Evolutionary conservation across 2,329 filamentous ascomycete genomes (phyloP).

Genomic region (Neofusicoccum parvum): DNA sequence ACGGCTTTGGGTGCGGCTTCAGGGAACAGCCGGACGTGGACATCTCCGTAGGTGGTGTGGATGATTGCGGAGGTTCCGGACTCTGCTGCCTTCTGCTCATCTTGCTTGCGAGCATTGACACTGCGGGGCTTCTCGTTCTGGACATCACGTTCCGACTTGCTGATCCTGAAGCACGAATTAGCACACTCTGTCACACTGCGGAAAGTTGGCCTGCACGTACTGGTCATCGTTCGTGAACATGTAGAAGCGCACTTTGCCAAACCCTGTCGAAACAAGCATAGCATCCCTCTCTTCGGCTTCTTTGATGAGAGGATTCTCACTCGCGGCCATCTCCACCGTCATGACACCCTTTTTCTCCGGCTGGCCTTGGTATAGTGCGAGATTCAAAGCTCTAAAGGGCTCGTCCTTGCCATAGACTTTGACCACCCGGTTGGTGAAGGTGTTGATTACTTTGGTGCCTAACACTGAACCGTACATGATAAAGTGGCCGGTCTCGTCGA

Average conservation of each 20-base stretch:
- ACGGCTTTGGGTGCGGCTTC: slow-evolving; percentile 91
- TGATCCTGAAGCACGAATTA: slow-evolving; percentile 49
- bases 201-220: slow-evolving; percentile 24
- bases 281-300: slow-evolving; percentile 91
- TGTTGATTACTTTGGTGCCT: slow-evolving; percentile 95
- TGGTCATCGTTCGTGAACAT: slow-evolving; percentile 94
- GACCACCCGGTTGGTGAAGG: slow-evolving; percentile 87
- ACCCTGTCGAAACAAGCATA: slow-evolving; percentile 80
- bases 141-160: slow-evolving; percentile 82
- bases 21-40: slow-evolving; percentile 89
- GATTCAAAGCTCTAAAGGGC: slow-evolving; percentile 77
- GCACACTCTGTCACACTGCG: background rate
- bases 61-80: slow-evolving; percentile 79
- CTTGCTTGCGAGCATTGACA: slow-evolving; percentile 38
- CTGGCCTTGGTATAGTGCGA: slow-evolving; percentile 90
- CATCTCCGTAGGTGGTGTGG: slow-evolving; percentile 93
- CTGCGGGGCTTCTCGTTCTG: slow-evolving; percentile 87
- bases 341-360: slow-evolving; percentile 92
- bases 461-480: slow-evolving; percentile 90
- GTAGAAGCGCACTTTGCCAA: slow-evolving; percentile 91
- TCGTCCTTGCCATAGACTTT: slow-evolving; percentile 91
- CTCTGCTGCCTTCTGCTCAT: slow-evolving; percentile 65
- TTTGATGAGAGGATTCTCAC: slow-evolving; percentile 86
- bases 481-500: slow-evolving; percentile 96
- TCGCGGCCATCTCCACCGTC: slow-evolving; percentile 96